Conservation (phyloP, 257 asterid species). For the Eucommia ulmoides region DNA sequence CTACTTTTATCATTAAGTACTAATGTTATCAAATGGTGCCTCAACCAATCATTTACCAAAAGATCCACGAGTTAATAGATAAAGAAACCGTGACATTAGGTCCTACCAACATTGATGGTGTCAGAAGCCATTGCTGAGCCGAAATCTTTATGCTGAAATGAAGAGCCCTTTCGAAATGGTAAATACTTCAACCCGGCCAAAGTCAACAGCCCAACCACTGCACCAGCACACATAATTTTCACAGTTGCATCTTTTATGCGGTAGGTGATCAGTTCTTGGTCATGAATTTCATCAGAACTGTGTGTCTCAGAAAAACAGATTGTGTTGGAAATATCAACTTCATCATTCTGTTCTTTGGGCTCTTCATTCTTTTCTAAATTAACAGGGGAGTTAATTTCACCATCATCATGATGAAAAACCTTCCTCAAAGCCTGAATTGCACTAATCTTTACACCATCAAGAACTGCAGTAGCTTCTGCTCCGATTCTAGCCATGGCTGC, state of each 20-base stretch:
- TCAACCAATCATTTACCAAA: no score
- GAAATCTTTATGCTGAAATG: constrained; percentile 24
- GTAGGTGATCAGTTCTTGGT: constrained; percentile 51
- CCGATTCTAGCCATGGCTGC: constrained; percentile 96
- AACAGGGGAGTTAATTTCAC: constrained; percentile 21
- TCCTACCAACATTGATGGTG: constrained; percentile 75
- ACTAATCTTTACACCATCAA: constrained; percentile 71
- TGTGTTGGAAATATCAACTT: constrained; percentile 20
- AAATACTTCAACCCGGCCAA: constrained; percentile 55
- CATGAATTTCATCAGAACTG: constrained; percentile 24
- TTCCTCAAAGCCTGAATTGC: constrained; percentile 81
- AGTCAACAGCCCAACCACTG: constrained; percentile 68
- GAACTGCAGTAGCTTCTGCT: constrained; percentile 94
- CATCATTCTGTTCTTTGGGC: constrained; percentile 16
- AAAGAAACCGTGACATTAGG: no score
- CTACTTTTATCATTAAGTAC: no score
- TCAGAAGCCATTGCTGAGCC: constrained; percentile 45
- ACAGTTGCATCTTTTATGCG: constrained; percentile 53
- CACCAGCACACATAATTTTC: constrained; percentile 87
- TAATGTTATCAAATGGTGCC: no score
- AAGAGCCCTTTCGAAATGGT: constrained; percentile 32
- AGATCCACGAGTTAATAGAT: no score
- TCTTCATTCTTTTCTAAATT: constrained; percentile 21
- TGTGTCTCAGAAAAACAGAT: constrained; percentile 19
- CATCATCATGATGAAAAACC: constrained; percentile 44